Base-by-base conservation (phyloP, 1,284 basidiomycete species). In the Wallemia hederae region DNA sequence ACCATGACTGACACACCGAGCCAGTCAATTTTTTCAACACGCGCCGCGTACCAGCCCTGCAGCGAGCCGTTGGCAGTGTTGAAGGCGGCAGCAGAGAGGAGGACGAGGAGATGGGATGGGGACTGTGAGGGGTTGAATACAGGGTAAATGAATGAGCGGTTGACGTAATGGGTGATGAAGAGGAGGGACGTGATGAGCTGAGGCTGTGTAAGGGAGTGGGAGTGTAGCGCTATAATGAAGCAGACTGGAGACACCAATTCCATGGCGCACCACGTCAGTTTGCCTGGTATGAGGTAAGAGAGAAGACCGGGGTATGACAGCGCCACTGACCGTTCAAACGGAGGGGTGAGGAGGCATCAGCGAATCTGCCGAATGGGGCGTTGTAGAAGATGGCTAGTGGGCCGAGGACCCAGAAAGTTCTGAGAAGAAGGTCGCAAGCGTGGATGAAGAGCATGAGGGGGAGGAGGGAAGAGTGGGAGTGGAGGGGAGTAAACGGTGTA, bases 131-230 rank as follows among this genome's bases (percentile, higher is more conserved):
- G 85, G 0, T 85, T 82, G 60, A 84, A 79, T 11, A 91, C 74
- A 3, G 90, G 90, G 0, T 81, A 83, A 28, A 92, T 68, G 62
- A 94, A 62, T 2, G 87, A 81, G 39, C 90, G 81, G 70, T 92
- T 88, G 59, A 77, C 65, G 70, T 94, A 94, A 73, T 96, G 89
- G 0, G 77, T 65, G 56, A 88, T 68, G 69, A 77, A 92, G 60
- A 83, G 73, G 0, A 75, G 63, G 78, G 75, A 19, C 74, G 74
- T 72, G 64, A 24, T 55, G 60, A 24, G n/a, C 27, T 24, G 56
- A 58, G 31, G 55, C 24, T 55, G 31, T 55, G 61, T 60, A 33
- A 27, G 24, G 24, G n/a, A n/a, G n/a, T n/a, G 25, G 27, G 17
- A 55, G 55, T 39, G 39, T 14, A 24, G 24, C 49, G 14, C 31